Base-by-base conservation (phyloP, 1,284 basidiomycete species). In the Exobasidium cylindrosporum region DNA sequence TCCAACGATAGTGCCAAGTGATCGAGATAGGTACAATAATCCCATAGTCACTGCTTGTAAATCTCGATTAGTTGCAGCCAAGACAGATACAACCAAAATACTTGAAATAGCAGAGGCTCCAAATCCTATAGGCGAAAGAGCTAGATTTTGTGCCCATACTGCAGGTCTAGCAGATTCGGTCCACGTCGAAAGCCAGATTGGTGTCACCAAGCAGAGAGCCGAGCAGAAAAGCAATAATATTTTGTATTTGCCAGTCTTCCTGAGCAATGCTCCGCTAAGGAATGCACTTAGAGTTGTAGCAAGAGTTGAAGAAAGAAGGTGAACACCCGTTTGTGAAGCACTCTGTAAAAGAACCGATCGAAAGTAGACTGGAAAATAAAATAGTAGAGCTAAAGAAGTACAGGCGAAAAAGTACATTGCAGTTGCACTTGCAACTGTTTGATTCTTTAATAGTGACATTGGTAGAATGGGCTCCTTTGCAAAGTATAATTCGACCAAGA, bases 291-390 rank as follows among this genome's bases (percentile, higher is more conserved):
- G 14, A 13, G 26, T 21, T 4, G 47, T 50, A 21, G 47, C 47
- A 23, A 50, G 4, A 50, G 21, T 50, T 14, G 26, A 24, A 6
- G 47, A 28, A 13, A 50, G 26, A 24, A 50, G 26, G 14, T 28
- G 47, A 21, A 50, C 14, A 24, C 47, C 47, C 2, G 26, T 24
- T 28, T 50, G 21, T 21, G 21, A 24, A 4, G 47, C 21, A 4
- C n/a, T 21, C 26, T 50, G 21, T 50, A 24, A 21, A 13, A 50
- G n/a, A 4, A 50, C 47, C 4, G 26, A 21, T 21, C n/a, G n/a
- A 4, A 50, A 28, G 21, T 50, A 50, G 13, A 50, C n/a, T 28
- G 47, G 47, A 21, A 50, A 50, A 28, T 50, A 50, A 24, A 50
- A 50, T 2, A 50, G 21, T 13, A 50, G 4, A 50, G 47, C 47